Percentiles rank a stretch among this genome's conserved stretches.
Conservation (phyloP, 139 green algal species). For the Chlorella ohadii region DNA sequence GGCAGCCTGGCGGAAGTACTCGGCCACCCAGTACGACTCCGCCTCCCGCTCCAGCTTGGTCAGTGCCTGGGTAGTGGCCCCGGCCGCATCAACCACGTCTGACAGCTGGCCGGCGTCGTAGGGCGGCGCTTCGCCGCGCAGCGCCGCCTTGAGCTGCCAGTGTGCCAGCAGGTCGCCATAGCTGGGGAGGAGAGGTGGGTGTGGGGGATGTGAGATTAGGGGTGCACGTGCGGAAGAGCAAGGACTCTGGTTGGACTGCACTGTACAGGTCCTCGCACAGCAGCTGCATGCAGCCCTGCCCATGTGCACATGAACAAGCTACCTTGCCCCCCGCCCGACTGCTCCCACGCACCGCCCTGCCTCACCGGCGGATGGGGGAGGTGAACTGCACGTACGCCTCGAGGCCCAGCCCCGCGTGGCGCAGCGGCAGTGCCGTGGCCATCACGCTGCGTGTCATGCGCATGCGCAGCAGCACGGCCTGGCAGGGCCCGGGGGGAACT, state of each 20-base stretch:
- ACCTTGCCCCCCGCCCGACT: too few species aligned
- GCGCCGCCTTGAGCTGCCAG: constrained; percentile 79
- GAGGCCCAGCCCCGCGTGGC: constrained; percentile 78
- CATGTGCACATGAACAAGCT: too few species aligned
- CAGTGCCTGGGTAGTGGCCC: constrained; percentile 26
- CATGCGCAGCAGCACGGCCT: constrained; percentile 50
- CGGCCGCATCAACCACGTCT: constrained; percentile 16
- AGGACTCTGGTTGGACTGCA: too few species aligned
- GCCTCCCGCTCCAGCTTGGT: constrained; percentile 57
- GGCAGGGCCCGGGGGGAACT: constrained; percentile 75
- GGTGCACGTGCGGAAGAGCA: too few species aligned
- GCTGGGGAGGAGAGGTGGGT: constrained; percentile 27
- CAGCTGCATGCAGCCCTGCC: neutral
- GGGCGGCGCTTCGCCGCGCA: constrained; percentile 51
- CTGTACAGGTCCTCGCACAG: too few species aligned
- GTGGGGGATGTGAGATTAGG: neutral
- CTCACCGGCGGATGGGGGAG: constrained; percentile 75
- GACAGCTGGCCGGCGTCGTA: constrained; percentile 50
- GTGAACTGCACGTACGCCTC: constrained; percentile 83
- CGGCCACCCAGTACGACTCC: constrained; percentile 66
- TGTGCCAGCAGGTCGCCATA: constrained; percentile 87
- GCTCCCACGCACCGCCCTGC: too few species aligned
- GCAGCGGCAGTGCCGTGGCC: constrained; percentile 24
- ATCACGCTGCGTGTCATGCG: constrained; percentile 78
- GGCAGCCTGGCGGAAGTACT: constrained; percentile 67